Evolutionary conservation across 768 basidiomycete genomes (phyloP).

Genomic region (Royoungia palumana): DNA sequence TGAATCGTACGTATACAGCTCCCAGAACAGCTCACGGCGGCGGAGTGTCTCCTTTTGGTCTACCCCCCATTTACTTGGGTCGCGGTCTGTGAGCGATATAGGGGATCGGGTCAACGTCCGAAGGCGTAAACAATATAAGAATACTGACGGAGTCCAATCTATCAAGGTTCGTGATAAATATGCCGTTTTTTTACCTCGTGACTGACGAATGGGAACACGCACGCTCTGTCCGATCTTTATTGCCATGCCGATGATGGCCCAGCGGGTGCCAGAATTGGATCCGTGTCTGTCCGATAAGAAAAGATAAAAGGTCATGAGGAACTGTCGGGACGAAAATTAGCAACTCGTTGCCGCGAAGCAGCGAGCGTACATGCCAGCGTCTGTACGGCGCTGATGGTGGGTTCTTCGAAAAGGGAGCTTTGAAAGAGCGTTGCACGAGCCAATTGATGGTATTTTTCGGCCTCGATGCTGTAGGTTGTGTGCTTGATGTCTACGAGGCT

Average conservation of each 20-base stretch:
- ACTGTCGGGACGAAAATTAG: constrained; percentile 37
- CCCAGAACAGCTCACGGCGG: constrained; percentile 70
- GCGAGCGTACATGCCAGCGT: constrained; percentile 47
- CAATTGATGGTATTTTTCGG: constrained; percentile 67
- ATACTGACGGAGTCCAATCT: constrained; percentile 70
- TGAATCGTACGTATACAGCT: constrained; percentile 40
- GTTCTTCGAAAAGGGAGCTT: constrained; percentile 62
- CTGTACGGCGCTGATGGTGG: constrained; percentile 65
- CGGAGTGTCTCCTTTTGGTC: constrained; percentile 55
- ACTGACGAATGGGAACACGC: constrained; percentile 32
- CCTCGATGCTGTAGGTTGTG: constrained; percentile 60
- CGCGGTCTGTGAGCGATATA: constrained; percentile 47
- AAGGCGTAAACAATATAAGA: neutral
- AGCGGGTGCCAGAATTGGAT: constrained; percentile 58
- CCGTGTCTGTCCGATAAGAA: constrained; percentile 69
- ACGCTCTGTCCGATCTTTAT: constrained; percentile 71
- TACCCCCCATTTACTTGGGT: constrained; percentile 63
- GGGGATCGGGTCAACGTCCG: constrained; percentile 4
- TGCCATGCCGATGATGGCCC: constrained; percentile 67
- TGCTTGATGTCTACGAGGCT: constrained; percentile 55
- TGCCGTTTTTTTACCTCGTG: neutral
- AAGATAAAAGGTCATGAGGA: constrained; percentile 67
- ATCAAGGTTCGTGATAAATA: constrained; percentile 7
- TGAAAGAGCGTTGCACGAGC: constrained; percentile 65
- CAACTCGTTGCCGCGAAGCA: constrained; percentile 27